phyloP scores from a whole-genome alignment of 1,284 basidiomycete genomes.

The Rhizoctonia solani region DNA sequence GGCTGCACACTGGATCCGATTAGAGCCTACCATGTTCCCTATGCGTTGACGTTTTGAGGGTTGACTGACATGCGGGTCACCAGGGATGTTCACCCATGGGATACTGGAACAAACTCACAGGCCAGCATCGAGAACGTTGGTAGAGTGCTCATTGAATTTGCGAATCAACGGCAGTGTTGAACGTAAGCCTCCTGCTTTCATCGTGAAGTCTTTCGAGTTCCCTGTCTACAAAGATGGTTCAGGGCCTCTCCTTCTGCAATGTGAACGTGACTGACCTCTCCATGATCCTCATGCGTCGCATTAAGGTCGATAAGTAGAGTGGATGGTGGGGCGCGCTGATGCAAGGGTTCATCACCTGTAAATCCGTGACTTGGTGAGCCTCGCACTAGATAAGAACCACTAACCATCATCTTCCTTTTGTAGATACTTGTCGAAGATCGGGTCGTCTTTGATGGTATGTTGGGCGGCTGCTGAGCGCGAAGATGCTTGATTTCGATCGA shows the following conservation, averaged over 20 bases:
- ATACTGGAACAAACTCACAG: too few relatives aligned
- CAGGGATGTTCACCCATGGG: too few relatives aligned
- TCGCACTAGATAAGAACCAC: background rate
- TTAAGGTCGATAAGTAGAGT: constrained; percentile 84
- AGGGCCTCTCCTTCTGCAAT: background rate
- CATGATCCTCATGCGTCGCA: constrained; percentile 91
- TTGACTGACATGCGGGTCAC: constrained; percentile 37
- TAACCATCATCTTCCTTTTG: constrained; percentile 93
- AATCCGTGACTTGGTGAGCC: background rate
- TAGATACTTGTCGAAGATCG: constrained; percentile 94
- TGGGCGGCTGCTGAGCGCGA: constrained; percentile 84
- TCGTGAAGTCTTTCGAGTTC: constrained; percentile 88
- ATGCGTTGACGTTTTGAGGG: constrained; percentile 63
- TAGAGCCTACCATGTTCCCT: background rate
- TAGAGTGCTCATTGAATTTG: constrained; percentile 97
- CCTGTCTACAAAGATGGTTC: constrained; percentile 61
- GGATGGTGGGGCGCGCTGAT: constrained; percentile 66
- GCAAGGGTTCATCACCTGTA: constrained; percentile 79
- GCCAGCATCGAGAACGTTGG: constrained; percentile 78
- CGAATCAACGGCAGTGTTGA: constrained; percentile 90
- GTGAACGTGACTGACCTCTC: constrained; percentile 59
- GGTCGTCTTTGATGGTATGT: constrained; percentile 86
- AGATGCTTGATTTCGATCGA: constrained; percentile 91
- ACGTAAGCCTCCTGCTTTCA: constrained; percentile 91
- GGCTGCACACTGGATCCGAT: too few relatives aligned